Base-by-base conservation (phyloP, 352 stramenopile genomes). In the Phytophthora quininea region DNA sequence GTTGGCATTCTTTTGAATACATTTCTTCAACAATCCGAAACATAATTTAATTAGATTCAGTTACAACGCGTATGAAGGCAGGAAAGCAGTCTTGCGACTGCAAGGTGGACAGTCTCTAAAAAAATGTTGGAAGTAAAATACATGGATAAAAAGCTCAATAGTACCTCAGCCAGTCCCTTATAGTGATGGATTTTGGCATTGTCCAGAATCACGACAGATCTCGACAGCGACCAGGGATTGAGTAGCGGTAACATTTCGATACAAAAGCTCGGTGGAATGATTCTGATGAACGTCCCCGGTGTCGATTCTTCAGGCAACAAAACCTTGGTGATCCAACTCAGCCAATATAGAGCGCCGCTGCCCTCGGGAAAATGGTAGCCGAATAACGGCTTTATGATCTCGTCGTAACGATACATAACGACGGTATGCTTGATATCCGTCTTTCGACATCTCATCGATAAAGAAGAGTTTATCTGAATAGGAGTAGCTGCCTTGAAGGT, bases 11-110 rank as follows among this genome's bases (percentile, higher is more conserved):
- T 55, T 59, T 27, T 59, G 58, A 7, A 78, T 14, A 69, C 82
- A 15, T 84, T 64, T 8, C 85, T 97, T 93, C 86, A 98, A 8
- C 85, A 92, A 53, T 90, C 45, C 52, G 27, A 68, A 68, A 14
- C 50, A 67, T 3, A 14, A 27, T 7, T 68, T 50, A 11, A 67
- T 67, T 31, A 43, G 59, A 49, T 68, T 68, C 1, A 68, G 35
- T 6, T 68, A 27, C 12, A 53, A 53, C 19, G 32, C 59, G 10
- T 62, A 62, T 7, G 60, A 52, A 2, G 52, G 52, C 40, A 68
- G 19, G 15, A 61, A 67, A 47, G 40, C 5, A 47, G 40, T 6
- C 40, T 0, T 6, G 40, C 12, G 0, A 8, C 40, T 24, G 40
- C 15, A 24, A 24, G 40, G 40, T 47, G 40, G 12, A 47, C 40